A percentile compares a stretch with the other conserved stretches of the same genome.
phyloP scores from a whole-genome alignment of 306 rosid species.

The Quercus engelmannii region DNA sequence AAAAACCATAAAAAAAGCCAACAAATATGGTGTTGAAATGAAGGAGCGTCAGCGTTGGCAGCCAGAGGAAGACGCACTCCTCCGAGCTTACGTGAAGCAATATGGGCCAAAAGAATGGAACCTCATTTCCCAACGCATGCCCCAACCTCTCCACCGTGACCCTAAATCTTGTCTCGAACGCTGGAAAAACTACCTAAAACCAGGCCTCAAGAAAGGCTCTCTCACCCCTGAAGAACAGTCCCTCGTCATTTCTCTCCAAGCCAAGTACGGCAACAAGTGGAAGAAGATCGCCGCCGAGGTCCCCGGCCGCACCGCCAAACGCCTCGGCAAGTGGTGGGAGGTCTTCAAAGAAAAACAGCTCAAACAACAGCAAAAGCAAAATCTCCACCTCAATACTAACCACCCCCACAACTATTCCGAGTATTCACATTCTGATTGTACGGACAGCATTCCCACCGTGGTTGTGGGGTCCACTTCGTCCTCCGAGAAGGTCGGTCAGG shows the following conservation, averaged over 20 bases:
- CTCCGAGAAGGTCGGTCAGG: slow-evolving; percentile 33
- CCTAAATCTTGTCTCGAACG: slow-evolving; percentile 55
- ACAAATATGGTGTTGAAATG: slow-evolving; percentile 24
- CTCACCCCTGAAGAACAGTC: slow-evolving; percentile 44
- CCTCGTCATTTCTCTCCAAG: slow-evolving; percentile 42
- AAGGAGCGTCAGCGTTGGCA: slow-evolving; percentile 62
- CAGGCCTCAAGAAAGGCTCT: slow-evolving; percentile 50
- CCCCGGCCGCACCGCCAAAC: slow-evolving; percentile 54
- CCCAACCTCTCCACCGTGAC: slow-evolving; percentile 42
- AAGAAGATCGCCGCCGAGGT: slow-evolving; percentile 59
- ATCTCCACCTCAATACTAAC: not conserved
- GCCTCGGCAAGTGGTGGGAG: slow-evolving; percentile 63
- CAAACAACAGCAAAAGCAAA: slow-evolving; percentile 20
- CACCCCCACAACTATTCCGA: too few relatives aligned
- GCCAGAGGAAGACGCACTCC: slow-evolving; percentile 56
- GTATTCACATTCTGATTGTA: not conserved
- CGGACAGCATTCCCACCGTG: not conserved
- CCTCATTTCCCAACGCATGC: slow-evolving; percentile 42
- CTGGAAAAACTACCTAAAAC: slow-evolving; percentile 48
- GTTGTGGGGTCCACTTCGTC: slow-evolving; percentile 18
- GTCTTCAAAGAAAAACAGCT: slow-evolving; percentile 52
- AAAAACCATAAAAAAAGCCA: not conserved
- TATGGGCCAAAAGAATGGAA: slow-evolving; percentile 46
- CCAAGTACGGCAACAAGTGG: slow-evolving; percentile 58
- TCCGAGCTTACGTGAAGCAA: slow-evolving; percentile 48